Conservation (phyloP, 2,329 filamentous ascomycete species). For the Ascochyta clinopodiicola region DNA sequence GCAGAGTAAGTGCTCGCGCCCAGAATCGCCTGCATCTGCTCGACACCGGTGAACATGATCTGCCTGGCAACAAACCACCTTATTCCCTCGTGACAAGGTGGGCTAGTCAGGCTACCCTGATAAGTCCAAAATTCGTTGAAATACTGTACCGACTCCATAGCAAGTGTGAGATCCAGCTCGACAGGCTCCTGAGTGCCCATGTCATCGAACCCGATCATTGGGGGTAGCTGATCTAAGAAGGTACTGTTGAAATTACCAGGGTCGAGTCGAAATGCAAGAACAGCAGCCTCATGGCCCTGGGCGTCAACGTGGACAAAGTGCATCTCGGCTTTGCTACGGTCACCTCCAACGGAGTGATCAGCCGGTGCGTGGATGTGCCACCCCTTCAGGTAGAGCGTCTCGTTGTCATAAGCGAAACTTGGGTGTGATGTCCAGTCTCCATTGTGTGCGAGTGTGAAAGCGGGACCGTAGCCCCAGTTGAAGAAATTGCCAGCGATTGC, state of each 20-base stretch:
- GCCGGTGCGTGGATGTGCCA: slow-evolving; percentile 62
- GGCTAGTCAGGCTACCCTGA: slow-evolving; percentile 56
- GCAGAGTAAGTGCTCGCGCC: slow-evolving; percentile 55
- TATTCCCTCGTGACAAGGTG: slow-evolving; percentile 56
- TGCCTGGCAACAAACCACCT: slow-evolving; percentile 55
- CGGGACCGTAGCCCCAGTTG: slow-evolving; percentile 60
- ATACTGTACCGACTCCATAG: slow-evolving; percentile 47
- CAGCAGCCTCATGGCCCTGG: slow-evolving; percentile 52
- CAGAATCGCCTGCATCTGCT: slow-evolving; percentile 58
- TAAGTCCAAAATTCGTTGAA: slow-evolving; percentile 60
- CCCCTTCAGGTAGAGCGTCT: slow-evolving; percentile 56
- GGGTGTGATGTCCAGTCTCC: slow-evolving; percentile 51
- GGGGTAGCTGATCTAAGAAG: slow-evolving; percentile 54
- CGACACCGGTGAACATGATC: slow-evolving; percentile 52
- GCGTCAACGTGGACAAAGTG: slow-evolving; percentile 58
- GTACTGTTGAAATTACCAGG: slow-evolving; percentile 48
- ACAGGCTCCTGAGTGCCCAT: slow-evolving; percentile 29
- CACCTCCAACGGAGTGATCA: slow-evolving; percentile 56
- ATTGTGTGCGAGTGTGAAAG: slow-evolving; percentile 50
- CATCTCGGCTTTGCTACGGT: slow-evolving; percentile 55
- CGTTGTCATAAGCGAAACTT: slow-evolving; percentile 54
- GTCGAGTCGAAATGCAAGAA: slow-evolving; percentile 57
- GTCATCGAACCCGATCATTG: slow-evolving; percentile 50
- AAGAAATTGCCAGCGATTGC: slow-evolving; percentile 50
- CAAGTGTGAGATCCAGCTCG: slow-evolving; percentile 41